These are phyloP conservation scores for Ophiostoma ips DNA, from an alignment of 2,329 filamentous ascomycete species.

Conservation along the genomic window DNA sequence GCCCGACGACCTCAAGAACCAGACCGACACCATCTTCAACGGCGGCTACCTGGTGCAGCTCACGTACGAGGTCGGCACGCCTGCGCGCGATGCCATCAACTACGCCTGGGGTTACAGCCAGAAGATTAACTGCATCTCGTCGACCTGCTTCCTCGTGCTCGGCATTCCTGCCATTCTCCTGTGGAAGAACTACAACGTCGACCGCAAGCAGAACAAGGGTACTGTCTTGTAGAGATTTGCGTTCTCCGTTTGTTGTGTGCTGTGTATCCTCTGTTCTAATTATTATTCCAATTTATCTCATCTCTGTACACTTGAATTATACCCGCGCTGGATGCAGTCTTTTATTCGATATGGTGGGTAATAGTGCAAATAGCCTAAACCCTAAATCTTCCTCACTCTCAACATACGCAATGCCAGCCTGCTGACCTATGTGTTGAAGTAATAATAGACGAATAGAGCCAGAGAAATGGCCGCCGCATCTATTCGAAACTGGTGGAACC, in stretches of 20 bases:
- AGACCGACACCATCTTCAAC: constrained; percentile 23
- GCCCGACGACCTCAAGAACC: constrained; percentile 32
- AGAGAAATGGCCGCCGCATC: too few relatives aligned
- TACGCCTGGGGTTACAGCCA: constrained; percentile 41
- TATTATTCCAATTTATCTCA: background rate
- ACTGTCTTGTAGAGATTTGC: constrained; percentile 10
- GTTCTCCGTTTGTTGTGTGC: too few relatives aligned
- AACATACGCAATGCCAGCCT: too few relatives aligned
- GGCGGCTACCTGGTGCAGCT: constrained; percentile 40
- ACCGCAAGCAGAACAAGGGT: constrained; percentile 15
- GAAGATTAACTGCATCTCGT: constrained; percentile 32
- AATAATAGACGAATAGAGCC: too few relatives aligned
- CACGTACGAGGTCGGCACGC: constrained; percentile 33
- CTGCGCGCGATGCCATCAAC: constrained; percentile 39
- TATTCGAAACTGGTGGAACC: too few relatives aligned
- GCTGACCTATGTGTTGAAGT: too few relatives aligned
- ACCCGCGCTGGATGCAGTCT: too few relatives aligned
- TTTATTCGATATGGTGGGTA: too few relatives aligned
- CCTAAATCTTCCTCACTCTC: too few relatives aligned
- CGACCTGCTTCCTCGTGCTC: constrained; percentile 22
- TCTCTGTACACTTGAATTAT: too few relatives aligned
- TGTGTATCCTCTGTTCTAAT: too few relatives aligned
- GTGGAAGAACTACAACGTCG: constrained; percentile 15
- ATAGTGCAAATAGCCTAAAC: too few relatives aligned
- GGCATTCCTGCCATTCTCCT: constrained; percentile 11